phyloP scores from a whole-genome alignment of 192 early-diverging fungal species.

The Backusella circina region DNA sequence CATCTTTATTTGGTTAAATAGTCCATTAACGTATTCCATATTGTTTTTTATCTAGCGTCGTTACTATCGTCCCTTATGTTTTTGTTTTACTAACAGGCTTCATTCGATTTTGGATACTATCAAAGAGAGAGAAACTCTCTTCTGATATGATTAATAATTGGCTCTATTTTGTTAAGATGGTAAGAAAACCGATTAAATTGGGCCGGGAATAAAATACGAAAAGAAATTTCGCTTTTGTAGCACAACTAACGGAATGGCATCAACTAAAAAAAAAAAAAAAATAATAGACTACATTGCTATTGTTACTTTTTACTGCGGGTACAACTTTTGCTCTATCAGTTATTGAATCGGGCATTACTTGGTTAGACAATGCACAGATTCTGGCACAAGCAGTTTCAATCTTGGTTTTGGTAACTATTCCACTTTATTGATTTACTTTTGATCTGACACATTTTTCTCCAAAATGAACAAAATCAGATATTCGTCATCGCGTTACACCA shows the following conservation, averaged over 20 bases:
- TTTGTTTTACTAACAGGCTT: constrained; percentile 36
- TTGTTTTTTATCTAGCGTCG: neutral
- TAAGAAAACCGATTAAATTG: neutral
- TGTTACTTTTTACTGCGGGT: neutral
- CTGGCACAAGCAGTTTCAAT: neutral
- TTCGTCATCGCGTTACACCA: constrained; percentile 31
- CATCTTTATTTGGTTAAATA: neutral
- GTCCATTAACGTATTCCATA: neutral
- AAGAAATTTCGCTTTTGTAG: neutral
- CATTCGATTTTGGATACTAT: constrained; percentile 33
- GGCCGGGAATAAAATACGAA: neutral
- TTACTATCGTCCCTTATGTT: neutral
- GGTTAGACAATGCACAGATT: neutral
- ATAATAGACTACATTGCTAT: constrained; percentile 1
- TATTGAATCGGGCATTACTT: neutral
- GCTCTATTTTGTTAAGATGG: constrained; percentile 36
- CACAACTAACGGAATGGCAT: neutral
- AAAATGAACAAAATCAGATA: neutral
- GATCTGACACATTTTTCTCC: neutral
- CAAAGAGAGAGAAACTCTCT: constrained; percentile 24
- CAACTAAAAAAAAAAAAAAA: neutral
- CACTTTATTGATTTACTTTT: neutral
- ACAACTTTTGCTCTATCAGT: neutral
- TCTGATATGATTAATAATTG: constrained; percentile 29
- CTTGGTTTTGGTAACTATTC: constrained; percentile 7